phyloP scores from a whole-genome alignment of 306 rosid species.

The Gastrolobium villosum region DNA sequence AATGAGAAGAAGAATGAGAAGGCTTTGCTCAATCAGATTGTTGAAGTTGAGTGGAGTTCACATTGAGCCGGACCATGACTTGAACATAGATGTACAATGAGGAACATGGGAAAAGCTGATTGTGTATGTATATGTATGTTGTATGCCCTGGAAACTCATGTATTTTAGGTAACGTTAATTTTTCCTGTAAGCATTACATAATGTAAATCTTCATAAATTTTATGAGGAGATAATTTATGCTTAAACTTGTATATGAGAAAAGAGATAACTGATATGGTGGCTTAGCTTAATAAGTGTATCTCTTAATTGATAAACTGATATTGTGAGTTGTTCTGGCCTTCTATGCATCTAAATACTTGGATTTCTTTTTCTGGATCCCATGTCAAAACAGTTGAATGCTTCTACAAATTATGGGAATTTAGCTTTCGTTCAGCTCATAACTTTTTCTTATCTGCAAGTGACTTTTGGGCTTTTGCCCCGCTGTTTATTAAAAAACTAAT shows the following conservation, averaged over 20 bases:
- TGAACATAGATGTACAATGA: constrained; percentile 41
- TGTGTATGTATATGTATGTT: constrained; percentile 46
- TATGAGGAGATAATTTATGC: constrained; percentile 25
- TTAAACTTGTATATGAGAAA: constrained; percentile 10
- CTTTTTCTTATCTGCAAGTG: no score
- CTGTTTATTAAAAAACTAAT: no score
- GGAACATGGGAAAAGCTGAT: constrained; percentile 40
- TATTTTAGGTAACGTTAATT: constrained; percentile 33
- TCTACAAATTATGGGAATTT: neutral
- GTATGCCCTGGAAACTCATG: constrained; percentile 48
- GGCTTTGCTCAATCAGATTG: constrained; percentile 41
- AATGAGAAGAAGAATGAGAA: constrained; percentile 41
- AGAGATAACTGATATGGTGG: neutral
- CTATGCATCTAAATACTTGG: neutral
- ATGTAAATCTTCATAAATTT: constrained; percentile 39
- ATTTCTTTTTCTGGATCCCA: no score
- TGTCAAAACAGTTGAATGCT: neutral
- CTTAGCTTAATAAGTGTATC: neutral
- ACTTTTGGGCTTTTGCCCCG: no score
- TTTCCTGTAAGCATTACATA: constrained; percentile 31
- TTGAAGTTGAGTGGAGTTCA: constrained; percentile 18
- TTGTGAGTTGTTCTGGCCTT: neutral
- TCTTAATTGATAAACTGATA: neutral
- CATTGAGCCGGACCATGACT: constrained; percentile 19
- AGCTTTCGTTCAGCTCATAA: neutral